Evolutionary conservation across 1,284 basidiomycete genomes (phyloP).

Genomic region (Macrocystidia cucumis): DNA sequence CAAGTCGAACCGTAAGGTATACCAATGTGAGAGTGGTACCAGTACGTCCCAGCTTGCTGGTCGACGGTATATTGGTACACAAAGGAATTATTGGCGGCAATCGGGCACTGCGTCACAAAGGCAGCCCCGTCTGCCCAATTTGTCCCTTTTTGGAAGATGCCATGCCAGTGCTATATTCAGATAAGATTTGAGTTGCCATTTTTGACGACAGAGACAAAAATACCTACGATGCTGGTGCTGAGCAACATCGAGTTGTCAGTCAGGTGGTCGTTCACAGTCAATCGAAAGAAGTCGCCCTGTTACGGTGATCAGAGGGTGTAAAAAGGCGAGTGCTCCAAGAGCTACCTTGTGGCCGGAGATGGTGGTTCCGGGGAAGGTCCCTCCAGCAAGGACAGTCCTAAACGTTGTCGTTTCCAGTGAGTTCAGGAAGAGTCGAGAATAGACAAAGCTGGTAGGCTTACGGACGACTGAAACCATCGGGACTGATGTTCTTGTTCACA

Average conservation of each 20-base stretch:
- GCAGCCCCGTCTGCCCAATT: slow-evolving; percentile 30
- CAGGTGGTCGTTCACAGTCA: slow-evolving; percentile 13
- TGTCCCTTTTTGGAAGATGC: slow-evolving; percentile 30
- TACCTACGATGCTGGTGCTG: slow-evolving; percentile 14
- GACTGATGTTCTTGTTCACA: background rate
- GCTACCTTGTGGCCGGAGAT: background rate
- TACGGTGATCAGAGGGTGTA: background rate
- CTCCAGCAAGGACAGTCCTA: background rate
- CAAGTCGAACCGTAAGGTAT: too few relatives aligned
- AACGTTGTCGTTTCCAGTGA: background rate
- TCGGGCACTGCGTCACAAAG: slow-evolving; percentile 38
- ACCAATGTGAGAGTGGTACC: slow-evolving; percentile 38
- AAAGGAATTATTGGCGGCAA: slow-evolving; percentile 23
- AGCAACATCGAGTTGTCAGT: slow-evolving; percentile 11
- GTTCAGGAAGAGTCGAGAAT: too few relatives aligned
- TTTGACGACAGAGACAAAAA: background rate
- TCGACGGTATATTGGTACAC: slow-evolving; percentile 21
- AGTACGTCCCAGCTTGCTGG: slow-evolving; percentile 21
- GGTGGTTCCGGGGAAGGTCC: background rate
- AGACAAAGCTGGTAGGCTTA: background rate
- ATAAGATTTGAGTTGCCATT: background rate
- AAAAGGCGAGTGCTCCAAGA: background rate
- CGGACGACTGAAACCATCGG: background rate
- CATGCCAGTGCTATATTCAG: slow-evolving; percentile 39
- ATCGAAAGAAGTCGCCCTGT: slow-evolving; percentile 6